Percentiles rank a stretch among this genome's conserved stretches.
phyloP scores from a whole-genome alignment of 2,329 filamentous ascomycete species.

The Fusarium nelsonii region DNA sequence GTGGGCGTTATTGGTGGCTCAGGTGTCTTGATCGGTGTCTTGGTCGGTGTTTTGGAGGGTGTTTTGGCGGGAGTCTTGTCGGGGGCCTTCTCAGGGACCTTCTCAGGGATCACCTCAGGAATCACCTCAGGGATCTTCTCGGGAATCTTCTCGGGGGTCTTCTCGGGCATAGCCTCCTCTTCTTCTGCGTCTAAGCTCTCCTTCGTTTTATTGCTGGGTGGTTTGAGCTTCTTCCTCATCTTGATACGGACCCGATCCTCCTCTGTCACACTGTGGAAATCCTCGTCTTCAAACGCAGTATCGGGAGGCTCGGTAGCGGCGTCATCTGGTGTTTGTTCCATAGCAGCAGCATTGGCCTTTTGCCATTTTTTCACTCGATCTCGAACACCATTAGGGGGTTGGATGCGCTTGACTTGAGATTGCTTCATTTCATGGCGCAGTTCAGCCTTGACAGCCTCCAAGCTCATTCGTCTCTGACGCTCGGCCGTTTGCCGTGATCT shows the following conservation, averaged over 20 bases:
- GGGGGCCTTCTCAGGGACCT: slow-evolving; percentile 26
- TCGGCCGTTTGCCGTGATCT: slow-evolving; percentile 67
- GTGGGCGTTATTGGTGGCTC: slow-evolving; percentile 51
- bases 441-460: slow-evolving; percentile 70
- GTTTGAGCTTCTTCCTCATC: slow-evolving; percentile 60
- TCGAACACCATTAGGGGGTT: slow-evolving; percentile 75
- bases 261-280: slow-evolving; percentile 69
- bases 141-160: slow-evolving; percentile 7
- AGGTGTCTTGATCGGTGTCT: slow-evolving; percentile 15
- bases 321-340: slow-evolving; percentile 65
- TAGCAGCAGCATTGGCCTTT: slow-evolving; percentile 77
- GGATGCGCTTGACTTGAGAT: slow-evolving; percentile 69
- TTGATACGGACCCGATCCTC: slow-evolving; percentile 71
- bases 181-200: slow-evolving; percentile 42
- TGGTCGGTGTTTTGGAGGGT: neutral
- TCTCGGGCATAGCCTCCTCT: slow-evolving; percentile 37
- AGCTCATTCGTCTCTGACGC: slow-evolving; percentile 66
- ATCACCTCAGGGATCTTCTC: too few relatives aligned
- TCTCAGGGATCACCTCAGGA: too few relatives aligned
- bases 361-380: slow-evolving; percentile 90
- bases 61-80: neutral
- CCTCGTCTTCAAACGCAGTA: slow-evolving; percentile 70
- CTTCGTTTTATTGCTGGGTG: slow-evolving; percentile 50
- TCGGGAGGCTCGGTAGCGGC: slow-evolving; percentile 71
- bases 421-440: slow-evolving; percentile 67